These are phyloP conservation scores for Entophlyctis helioformis DNA, from an alignment of 192 early-diverging fungal genomes.

Conservation along the genomic window DNA sequence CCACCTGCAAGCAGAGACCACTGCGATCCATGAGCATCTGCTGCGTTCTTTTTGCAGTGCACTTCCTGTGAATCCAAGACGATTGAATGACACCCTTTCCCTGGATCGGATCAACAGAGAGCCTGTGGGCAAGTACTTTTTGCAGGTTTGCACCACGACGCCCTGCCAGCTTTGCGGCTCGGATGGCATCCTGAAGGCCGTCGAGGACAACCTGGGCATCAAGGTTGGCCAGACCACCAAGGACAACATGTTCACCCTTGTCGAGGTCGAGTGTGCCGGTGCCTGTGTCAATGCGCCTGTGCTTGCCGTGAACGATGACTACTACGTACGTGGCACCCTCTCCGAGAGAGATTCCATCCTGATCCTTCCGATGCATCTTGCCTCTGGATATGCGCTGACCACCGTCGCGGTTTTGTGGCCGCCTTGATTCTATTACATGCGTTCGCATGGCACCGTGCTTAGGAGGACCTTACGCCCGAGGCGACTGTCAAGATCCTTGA, in stretches of 20 bases:
- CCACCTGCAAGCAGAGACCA: too few species aligned
- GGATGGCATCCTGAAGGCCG: constrained; percentile 76
- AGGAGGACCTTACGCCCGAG: constrained; percentile 95
- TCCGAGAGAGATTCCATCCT: too few species aligned
- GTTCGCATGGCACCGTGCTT: constrained; percentile 1
- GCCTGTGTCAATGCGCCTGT: constrained; percentile 98
- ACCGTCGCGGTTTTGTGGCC: too few species aligned
- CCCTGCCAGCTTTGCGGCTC: constrained; percentile 95
- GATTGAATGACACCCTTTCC: neutral
- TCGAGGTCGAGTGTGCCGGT: constrained; percentile 99
- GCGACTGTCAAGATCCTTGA: constrained; percentile 80
- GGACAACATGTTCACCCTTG: constrained; percentile 91
- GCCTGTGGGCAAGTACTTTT: constrained; percentile 98
- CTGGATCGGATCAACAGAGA: constrained; percentile 34
- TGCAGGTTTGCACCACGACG: constrained; percentile 97
- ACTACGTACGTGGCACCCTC: constrained; percentile 60
- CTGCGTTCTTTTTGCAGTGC: too few species aligned
- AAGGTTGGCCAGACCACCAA: constrained; percentile 87
- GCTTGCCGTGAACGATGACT: constrained; percentile 95
- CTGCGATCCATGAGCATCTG: too few species aligned
- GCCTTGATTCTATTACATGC: too few species aligned
- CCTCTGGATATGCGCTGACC: too few species aligned
- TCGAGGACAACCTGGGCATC: constrained; percentile 80
- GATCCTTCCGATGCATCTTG: too few species aligned
- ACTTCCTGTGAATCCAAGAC: neutral